A percentile compares a stretch with the other conserved stretches of the same genome.
Evolutionary conservation across 108 stramenopile genomes (phyloP).

Genomic region (Poteriospumella lacustris): DNA sequence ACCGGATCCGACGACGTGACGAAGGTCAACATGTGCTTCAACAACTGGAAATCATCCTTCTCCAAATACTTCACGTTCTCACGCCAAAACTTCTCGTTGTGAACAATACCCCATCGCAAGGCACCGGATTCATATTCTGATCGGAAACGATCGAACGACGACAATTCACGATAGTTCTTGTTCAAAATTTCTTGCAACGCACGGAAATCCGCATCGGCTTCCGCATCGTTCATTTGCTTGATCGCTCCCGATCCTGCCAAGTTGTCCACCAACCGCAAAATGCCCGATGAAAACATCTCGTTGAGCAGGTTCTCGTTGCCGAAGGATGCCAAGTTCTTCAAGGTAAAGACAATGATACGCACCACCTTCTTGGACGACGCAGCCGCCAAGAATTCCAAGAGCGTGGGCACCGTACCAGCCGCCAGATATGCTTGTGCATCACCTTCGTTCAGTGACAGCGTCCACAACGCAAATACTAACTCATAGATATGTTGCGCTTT

Average conservation of each 20-base stretch:
- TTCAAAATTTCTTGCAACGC: conserved; percentile 60
- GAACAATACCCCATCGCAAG: conserved; percentile 75
- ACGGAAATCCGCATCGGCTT: conserved; percentile 13
- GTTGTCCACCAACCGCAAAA: not conserved
- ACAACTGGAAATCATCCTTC: conserved; percentile 47
- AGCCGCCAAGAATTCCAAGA: conserved; percentile 37
- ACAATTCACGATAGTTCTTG: conserved; percentile 81
- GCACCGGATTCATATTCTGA: conserved; percentile 58
- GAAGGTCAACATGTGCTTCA: conserved; percentile 47
- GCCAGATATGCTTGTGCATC: conserved; percentile 33
- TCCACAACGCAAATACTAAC: conserved; percentile 79
- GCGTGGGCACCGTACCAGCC: conserved; percentile 38
- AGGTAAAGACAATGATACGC: not conserved
- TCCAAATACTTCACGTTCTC: conserved; percentile 51
- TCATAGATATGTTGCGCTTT: conserved; percentile 81
- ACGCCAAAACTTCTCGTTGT: conserved; percentile 83
- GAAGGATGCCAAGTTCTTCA: not conserved
- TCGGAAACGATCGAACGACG: conserved; percentile 83
- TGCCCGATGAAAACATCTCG: conserved; percentile 19
- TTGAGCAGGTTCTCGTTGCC: not conserved
- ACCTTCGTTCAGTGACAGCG: conserved; percentile 63
- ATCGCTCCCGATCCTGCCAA: not conserved
- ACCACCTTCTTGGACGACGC: conserved; percentile 5
- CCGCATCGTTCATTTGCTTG: conserved; percentile 11
- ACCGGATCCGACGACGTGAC: not conserved